Evolutionary conservation across 1,284 basidiomycete species (phyloP).

Genomic region (Entoloma clypeatum): DNA sequence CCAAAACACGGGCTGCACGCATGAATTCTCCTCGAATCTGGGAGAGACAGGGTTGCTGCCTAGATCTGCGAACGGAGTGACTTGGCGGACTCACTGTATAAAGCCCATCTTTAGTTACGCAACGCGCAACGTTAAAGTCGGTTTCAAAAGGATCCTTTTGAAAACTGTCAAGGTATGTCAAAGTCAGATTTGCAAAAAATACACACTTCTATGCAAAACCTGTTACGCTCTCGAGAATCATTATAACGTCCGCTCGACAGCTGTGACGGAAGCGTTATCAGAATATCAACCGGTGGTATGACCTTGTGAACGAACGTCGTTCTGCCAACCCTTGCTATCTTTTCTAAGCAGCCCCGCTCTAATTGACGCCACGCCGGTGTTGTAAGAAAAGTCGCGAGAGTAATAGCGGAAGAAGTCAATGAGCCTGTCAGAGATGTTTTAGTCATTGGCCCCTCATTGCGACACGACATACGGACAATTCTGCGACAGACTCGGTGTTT

Average conservation of each 20-base stretch:
- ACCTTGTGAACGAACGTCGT: conserved; percentile 64
- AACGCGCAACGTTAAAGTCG: conserved; percentile 94
- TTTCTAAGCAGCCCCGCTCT: conserved; percentile 88
- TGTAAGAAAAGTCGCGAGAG: conserved; percentile 90
- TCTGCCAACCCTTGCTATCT: conserved; percentile 90
- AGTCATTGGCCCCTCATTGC: conserved; percentile 2
- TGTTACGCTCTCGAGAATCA: conserved; percentile 83
- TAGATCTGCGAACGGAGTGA: conserved; percentile 2
- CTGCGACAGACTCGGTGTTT: conserved; percentile 90
- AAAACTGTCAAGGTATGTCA: conserved; percentile 9
- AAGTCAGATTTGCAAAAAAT: conserved; percentile 2
- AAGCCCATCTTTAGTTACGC: conserved; percentile 94
- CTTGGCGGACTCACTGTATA: conserved; percentile 67
- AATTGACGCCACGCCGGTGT: conserved; percentile 89
- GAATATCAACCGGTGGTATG: neutral
- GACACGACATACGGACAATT: conserved; percentile 57
- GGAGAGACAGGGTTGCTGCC: conserved; percentile 10
- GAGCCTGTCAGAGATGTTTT: conserved; percentile 47
- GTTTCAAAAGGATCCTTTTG: conserved; percentile 91
- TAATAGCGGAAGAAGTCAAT: conserved; percentile 99
- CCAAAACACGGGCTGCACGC: conserved; percentile 86
- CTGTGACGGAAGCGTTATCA: conserved; percentile 26
- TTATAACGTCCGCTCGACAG: conserved; percentile 54
- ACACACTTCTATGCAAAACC: conserved; percentile 87
- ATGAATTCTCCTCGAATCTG: conserved; percentile 98